Conservation (phyloP, 1,139 yeast genomes). For the Diutina sp. region DNA sequence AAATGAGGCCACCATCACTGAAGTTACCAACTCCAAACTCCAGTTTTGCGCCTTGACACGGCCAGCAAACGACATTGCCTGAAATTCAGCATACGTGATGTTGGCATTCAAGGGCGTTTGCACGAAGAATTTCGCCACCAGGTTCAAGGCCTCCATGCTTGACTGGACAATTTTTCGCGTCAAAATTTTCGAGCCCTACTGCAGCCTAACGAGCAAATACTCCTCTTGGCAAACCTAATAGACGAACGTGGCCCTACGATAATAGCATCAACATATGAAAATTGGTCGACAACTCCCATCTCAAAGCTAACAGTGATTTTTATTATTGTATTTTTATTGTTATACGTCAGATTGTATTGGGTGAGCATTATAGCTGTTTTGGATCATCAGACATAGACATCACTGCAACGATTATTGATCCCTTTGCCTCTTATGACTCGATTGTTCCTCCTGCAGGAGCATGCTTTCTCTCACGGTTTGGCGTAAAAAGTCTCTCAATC, state of each 20-base stretch:
- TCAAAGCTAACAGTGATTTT: no score
- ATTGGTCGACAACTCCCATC: no score
- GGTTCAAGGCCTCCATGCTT: background rate
- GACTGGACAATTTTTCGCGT: background rate
- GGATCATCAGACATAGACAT: background rate
- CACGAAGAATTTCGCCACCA: background rate
- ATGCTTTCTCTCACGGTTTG: constrained; percentile 47
- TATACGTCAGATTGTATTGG: no score
- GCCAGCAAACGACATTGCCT: constrained; percentile 33
- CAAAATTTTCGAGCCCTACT: background rate
- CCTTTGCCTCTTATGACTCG: background rate
- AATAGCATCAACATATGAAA: no score
- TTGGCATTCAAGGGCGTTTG: constrained; percentile 6
- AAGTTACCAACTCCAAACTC: constrained; percentile 54
- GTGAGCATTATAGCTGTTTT: no score
- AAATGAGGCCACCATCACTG: constrained; percentile 26
- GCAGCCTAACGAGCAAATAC: background rate
- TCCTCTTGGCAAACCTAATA: background rate
- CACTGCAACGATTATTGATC: background rate
- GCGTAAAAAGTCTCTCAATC: constrained; percentile 53
- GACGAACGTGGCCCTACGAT: background rate
- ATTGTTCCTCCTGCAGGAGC: constrained; percentile 3
- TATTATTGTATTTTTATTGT: no score
- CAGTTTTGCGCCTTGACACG: constrained; percentile 53
- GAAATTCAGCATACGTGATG: constrained; percentile 38